A percentile compares a stretch with the other conserved stretches of the same genome.
Evolutionary conservation across 148 eudicot genomes (phyloP).

Genomic region (Pouteria glomerata): DNA sequence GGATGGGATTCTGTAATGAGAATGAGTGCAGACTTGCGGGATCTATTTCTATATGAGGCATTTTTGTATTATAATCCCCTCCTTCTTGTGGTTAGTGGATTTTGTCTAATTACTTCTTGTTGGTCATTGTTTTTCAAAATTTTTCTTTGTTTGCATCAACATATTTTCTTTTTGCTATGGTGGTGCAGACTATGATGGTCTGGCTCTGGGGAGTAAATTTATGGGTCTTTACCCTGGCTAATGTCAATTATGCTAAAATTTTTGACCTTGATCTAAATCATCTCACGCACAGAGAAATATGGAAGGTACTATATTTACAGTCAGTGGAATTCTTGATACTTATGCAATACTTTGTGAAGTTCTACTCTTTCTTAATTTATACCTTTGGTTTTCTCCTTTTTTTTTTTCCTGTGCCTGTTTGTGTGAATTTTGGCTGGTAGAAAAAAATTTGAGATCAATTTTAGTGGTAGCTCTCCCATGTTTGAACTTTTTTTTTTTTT

Average conservation of each 20-base stretch:
- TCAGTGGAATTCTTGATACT: not conserved
- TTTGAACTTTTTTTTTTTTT: not conserved
- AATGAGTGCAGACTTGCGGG: slow-evolving; percentile 89
- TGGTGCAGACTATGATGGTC: slow-evolving; percentile 77
- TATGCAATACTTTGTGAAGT: not conserved
- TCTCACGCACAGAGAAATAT: slow-evolving; percentile 80
- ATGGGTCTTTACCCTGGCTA: slow-evolving; percentile 86
- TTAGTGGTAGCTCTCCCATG: not conserved
- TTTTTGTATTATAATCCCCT: slow-evolving; percentile 96
- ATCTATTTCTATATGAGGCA: slow-evolving; percentile 92
- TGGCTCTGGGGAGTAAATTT: slow-evolving; percentile 94
- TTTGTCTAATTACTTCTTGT: not conserved
- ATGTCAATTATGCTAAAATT: slow-evolving; percentile 70
- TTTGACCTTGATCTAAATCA: slow-evolving; percentile 92
- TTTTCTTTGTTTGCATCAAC: slow-evolving; percentile 1
- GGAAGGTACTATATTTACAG: slow-evolving; percentile 57
- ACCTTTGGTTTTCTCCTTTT: too few relatives aligned
- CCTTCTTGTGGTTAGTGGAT: slow-evolving; percentile 75
- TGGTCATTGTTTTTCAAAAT: not conserved
- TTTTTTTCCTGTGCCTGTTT: not conserved
- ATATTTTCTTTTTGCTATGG: slow-evolving; percentile 9
- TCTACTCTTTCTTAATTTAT: not conserved
- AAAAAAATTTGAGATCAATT: not conserved
- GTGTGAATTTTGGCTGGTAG: not conserved
- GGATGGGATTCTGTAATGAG: too few relatives aligned